phyloP scores from a whole-genome alignment of 2,329 filamentous ascomycete species.

The Clarireedia sp. region DNA sequence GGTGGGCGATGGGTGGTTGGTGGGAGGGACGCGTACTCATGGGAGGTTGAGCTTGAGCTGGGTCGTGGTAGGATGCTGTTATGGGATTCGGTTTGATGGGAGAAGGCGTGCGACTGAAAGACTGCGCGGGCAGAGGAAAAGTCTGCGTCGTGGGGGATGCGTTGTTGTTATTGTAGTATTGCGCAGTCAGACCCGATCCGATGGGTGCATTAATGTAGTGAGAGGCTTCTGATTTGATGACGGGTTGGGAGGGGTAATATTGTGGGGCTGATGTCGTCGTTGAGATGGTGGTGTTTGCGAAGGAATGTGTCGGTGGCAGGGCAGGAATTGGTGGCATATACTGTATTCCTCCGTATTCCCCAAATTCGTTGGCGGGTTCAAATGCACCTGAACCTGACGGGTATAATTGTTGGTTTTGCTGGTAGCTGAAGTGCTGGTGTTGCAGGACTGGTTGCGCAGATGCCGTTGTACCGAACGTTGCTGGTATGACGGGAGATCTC shows the following conservation, averaged over 20 bases:
- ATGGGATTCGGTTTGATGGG: not conserved
- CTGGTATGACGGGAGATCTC: slow-evolving; percentile 23
- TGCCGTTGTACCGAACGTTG: slow-evolving; percentile 15
- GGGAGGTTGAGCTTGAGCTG: not conserved
- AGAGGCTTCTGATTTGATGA: slow-evolving; percentile 11
- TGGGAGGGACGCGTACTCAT: slow-evolving; percentile 3
- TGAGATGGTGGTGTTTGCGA: slow-evolving; percentile 9
- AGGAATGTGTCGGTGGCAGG: slow-evolving; percentile 21
- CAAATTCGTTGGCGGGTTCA: slow-evolving; percentile 6
- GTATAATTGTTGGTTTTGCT: slow-evolving; percentile 13
- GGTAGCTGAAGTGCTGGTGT: slow-evolving; percentile 18
- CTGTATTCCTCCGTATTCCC: slow-evolving; percentile 13
- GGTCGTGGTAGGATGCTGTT: not conserved
- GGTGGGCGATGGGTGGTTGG: not conserved
- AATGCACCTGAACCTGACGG: not conserved
- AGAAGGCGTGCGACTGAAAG: not conserved
- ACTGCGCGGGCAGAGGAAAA: not conserved
- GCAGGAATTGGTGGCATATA: slow-evolving; percentile 27
- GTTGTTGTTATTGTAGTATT: not conserved
- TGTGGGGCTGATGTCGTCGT: not conserved
- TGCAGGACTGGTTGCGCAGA: slow-evolving; percentile 10
- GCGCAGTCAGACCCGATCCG: not conserved
- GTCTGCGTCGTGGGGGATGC: not conserved
- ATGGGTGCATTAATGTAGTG: not conserved
- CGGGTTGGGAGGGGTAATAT: slow-evolving; percentile 8